phyloP scores from a whole-genome alignment of 2,329 filamentous ascomycete genomes.

The Fusarium duplospermum region DNA sequence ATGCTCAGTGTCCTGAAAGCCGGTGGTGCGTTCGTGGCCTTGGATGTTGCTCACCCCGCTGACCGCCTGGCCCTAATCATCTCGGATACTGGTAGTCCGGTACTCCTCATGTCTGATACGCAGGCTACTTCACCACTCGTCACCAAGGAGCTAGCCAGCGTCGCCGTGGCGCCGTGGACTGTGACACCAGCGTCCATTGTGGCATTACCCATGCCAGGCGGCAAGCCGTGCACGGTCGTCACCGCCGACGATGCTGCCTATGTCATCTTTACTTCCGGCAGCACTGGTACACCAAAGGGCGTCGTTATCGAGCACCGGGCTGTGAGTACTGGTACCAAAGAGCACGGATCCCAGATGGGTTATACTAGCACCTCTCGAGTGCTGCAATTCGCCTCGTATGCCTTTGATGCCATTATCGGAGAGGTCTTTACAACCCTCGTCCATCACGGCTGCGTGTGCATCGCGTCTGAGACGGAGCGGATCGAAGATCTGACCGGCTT shows the following conservation, averaged over 20 bases:
- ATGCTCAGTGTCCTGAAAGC: slow-evolving; percentile 43
- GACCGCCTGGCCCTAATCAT: not conserved
- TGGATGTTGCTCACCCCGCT: slow-evolving; percentile 1
- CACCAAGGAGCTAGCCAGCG: not conserved
- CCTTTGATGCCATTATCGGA: slow-evolving; percentile 22
- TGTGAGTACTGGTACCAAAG: not conserved
- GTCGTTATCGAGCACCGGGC: slow-evolving; percentile 55
- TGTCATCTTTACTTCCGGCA: slow-evolving; percentile 65
- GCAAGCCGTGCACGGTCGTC: not conserved
- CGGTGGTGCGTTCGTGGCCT: slow-evolving; percentile 41
- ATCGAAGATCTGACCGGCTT: slow-evolving; percentile 16
- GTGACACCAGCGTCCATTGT: not conserved
- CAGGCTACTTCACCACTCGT: not conserved
- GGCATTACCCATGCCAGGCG: not conserved
- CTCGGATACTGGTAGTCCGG: slow-evolving; percentile 3
- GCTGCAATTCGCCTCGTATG: slow-evolving; percentile 30
- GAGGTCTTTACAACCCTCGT: slow-evolving; percentile 18
- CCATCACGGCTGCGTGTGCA: slow-evolving; percentile 17
- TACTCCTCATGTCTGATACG: slow-evolving; percentile 1
- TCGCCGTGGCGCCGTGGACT: not conserved
- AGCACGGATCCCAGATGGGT: slow-evolving; percentile 6
- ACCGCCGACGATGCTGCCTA: not conserved
- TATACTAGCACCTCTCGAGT: slow-evolving; percentile 9
- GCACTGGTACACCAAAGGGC: slow-evolving; percentile 65
- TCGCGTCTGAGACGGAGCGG: slow-evolving; percentile 11